Evolutionary conservation across 2,329 filamentous ascomycete species (phyloP).

Genomic region (Talaromyces amestolkiae): DNA sequence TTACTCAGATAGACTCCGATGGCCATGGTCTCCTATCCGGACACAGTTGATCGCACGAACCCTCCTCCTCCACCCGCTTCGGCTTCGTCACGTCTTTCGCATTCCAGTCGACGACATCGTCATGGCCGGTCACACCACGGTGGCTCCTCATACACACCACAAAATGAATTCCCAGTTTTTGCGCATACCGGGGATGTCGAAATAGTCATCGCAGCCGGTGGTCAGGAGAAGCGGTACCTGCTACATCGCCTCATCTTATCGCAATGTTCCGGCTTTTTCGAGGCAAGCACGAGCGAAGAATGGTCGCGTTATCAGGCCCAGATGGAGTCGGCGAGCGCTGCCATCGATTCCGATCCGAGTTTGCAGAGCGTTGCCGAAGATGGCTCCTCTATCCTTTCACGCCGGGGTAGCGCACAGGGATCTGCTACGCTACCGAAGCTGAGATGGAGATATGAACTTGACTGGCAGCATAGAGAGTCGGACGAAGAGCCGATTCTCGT

Average conservation of each 20-base stretch:
- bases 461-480: conserved; percentile 65
- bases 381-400: conserved; percentile 38
- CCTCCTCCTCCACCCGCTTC: conserved; percentile 62
- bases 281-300: conserved; percentile 71
- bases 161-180: conserved; percentile 93
- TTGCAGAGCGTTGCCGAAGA: conserved; percentile 38
- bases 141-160: conserved; percentile 64
- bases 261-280: conserved; percentile 91
- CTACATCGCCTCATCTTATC: conserved; percentile 83
- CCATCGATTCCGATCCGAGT: conserved; percentile 49
- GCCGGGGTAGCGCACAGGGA: conserved; percentile 38
- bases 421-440: conserved; percentile 47
- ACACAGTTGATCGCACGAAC: conserved; percentile 52
- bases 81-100: conserved; percentile 62
- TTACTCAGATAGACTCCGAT: conserved; percentile 14
- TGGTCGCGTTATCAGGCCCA: conserved; percentile 57
- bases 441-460: conserved; percentile 85
- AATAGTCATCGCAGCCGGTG: conserved; percentile 69
- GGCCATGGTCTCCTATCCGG: conserved; percentile 45
- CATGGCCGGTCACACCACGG: conserved; percentile 80
- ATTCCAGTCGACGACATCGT: conserved; percentile 64
- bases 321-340: conserved; percentile 26
- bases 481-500: conserved; percentile 85
- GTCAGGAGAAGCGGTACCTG: conserved; percentile 77
- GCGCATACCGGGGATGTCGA: conserved; percentile 89